Base-by-base conservation (phyloP, 208 protist genomes). In the Crithidia fasciculata region DNA sequence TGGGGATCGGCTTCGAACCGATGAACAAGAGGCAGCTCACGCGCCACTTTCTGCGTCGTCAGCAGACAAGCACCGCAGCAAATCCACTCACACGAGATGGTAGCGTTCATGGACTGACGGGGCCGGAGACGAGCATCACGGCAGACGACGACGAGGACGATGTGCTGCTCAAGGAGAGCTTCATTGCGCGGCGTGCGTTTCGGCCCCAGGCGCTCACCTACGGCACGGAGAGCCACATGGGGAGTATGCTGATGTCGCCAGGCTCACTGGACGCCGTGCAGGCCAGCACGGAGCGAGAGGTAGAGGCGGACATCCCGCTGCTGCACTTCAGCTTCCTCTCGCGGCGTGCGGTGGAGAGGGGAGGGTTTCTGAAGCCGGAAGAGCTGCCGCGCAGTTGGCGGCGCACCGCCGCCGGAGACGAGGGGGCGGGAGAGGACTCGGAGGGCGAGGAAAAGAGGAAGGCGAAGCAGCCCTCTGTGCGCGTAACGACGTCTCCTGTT, bases 321-420 rank as follows among this genome's bases (percentile, higher is more conserved):
- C 63, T 92, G 28, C 82, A 81, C 62, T 89, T 89, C 53, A 53
- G 71, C 16, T 89, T 92, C 57, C 70, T 86, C 16, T 83, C 78
- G 13, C 68, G 54, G 9, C 61, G 61, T 10, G 70, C 55, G 15
- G 53, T 79, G 12, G 60, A 79, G 54, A 60, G 74, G 4, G 45
- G 69, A n/a, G 45, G 57, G 13, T 67, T 56, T n/a, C 19, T 72
- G 64, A 47, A 16, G 9, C 65, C 47, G 7, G 47, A 65, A 41
- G 72, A 65, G 65, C 52, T 67, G 57, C 65, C 56, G 19, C 72
- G 72, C 28, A 43, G 65, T 41, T 58, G 65, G 72, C 57, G 57
- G 12, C 43, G 15, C 45, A 6, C 18, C 28, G 9, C 52, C 0
- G 1, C 44, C 5, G n/a, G 44, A 5, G 67, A 47, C 19, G 41